These are phyloP conservation scores for Diplosphaera chodatii DNA, from an alignment of 139 green algal genomes.

Conservation along the genomic window DNA sequence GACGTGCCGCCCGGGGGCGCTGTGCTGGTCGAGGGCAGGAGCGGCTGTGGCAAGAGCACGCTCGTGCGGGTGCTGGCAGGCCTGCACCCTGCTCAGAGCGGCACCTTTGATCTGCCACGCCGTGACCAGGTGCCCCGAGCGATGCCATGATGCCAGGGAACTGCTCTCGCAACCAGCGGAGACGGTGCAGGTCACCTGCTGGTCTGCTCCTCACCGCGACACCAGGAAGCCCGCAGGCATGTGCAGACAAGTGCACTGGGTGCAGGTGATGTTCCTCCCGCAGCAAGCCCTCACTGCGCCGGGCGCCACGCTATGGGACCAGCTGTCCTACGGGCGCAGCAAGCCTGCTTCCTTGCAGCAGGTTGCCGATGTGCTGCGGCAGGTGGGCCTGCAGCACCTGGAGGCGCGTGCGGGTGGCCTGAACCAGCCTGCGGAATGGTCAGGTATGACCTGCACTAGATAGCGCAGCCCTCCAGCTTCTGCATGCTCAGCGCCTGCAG, in stretches of 20 bases:
- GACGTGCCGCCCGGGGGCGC: conserved; percentile 5
- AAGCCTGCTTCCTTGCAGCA: background rate
- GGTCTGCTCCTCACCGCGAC: too few relatives aligned
- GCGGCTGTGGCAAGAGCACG: conserved; percentile 46
- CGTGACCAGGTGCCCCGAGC: background rate
- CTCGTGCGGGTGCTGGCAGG: conserved; percentile 24
- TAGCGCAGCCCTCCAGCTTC: too few relatives aligned
- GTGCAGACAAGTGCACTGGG: too few relatives aligned
- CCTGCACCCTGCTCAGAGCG: conserved; percentile 9
- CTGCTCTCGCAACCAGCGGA: too few relatives aligned
- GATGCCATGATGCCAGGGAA: too few relatives aligned
- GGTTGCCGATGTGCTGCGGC: conserved; percentile 13
- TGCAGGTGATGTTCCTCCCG: conserved; percentile 34
- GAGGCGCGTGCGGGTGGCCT: conserved; percentile 12
- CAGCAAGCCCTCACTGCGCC: conserved; percentile 47
- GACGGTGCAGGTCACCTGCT: too few relatives aligned
- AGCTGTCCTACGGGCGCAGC: conserved; percentile 43
- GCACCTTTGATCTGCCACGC: background rate
- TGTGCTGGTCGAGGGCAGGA: conserved; percentile 33
- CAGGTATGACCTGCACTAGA: too few relatives aligned
- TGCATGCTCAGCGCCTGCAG: too few relatives aligned
- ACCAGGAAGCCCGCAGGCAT: too few relatives aligned
- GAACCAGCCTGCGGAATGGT: conserved; percentile 2
- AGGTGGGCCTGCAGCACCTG: conserved; percentile 34
- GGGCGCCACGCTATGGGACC: conserved; percentile 34